Percentiles rank a stretch among this genome's conserved stretches.
phyloP scores from a whole-genome alignment of 257 asterid species.

The Salvia miltiorrhiza region DNA sequence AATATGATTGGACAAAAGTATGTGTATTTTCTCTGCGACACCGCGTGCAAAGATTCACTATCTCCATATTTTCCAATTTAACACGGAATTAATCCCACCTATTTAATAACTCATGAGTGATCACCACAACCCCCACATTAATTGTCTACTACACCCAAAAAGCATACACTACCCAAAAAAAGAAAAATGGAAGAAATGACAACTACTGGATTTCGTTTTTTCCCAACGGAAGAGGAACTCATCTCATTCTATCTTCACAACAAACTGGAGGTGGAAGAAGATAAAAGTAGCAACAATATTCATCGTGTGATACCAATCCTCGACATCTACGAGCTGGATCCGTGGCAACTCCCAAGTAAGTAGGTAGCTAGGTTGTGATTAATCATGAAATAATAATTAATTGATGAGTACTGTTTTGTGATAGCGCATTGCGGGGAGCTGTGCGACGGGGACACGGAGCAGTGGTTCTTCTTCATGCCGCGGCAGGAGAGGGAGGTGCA shows the following conservation, averaged over 20 bases:
- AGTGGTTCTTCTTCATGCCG: conserved; percentile 79
- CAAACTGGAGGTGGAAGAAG: conserved; percentile 33
- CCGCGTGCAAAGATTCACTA: conserved; percentile 17
- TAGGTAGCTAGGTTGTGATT: too few relatives aligned
- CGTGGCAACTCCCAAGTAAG: conserved; percentile 72
- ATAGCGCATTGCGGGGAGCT: conserved; percentile 58
- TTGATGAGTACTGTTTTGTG: background rate
- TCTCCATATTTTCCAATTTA: conserved; percentile 32
- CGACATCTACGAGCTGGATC: conserved; percentile 58
- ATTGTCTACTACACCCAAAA: background rate
- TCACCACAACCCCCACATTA: background rate
- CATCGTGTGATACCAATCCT: conserved; percentile 54
- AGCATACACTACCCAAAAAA: background rate
- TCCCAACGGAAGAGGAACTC: conserved; percentile 82
- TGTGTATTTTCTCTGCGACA: conserved; percentile 15
- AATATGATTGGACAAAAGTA: background rate
- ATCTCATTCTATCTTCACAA: conserved; percentile 60
- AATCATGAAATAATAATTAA: too few relatives aligned
- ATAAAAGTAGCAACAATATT: conserved; percentile 18
- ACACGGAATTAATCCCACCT: conserved; percentile 37
- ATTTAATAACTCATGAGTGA: background rate
- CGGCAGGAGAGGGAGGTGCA: conserved; percentile 65
- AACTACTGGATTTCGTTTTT: conserved; percentile 67
- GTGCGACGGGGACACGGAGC: conserved; percentile 66
- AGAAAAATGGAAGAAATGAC: conserved; percentile 32